Evolutionary conservation across 768 basidiomycete species (phyloP).

Genomic region (Mycena indigotica): DNA sequence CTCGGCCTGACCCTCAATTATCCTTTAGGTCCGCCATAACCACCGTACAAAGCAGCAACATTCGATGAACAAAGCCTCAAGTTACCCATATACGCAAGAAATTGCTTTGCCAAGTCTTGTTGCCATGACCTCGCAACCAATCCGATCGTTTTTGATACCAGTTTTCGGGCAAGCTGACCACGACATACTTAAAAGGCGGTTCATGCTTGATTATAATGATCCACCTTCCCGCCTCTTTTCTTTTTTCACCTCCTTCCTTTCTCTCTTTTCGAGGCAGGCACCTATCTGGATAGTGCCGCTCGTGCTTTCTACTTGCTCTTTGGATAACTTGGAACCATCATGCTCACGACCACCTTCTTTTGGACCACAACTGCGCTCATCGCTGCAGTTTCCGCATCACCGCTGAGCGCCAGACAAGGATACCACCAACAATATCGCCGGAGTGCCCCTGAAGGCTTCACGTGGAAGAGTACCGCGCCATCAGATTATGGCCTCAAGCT

Average conservation of each 20-base stretch:
- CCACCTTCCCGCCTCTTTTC: too few species aligned
- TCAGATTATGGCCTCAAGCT: slow-evolving; percentile 30
- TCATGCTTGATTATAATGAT: too few species aligned
- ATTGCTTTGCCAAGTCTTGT: too few species aligned
- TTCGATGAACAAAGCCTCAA: too few species aligned
- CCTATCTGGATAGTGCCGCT: neutral
- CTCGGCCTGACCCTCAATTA: too few species aligned
- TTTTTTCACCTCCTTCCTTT: neutral
- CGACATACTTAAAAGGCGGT: too few species aligned
- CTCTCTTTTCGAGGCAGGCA: neutral
- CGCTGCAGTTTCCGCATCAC: neutral
- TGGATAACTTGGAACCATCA: neutral
- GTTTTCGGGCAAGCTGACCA: too few species aligned
- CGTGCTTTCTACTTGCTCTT: neutral
- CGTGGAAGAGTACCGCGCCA: neutral
- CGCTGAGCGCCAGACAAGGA: neutral
- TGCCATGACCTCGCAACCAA: too few species aligned
- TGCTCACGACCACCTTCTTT: neutral
- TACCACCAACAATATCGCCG: neutral
- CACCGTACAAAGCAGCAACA: too few species aligned
- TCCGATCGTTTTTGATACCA: too few species aligned
- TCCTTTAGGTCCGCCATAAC: too few species aligned
- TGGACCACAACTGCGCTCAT: neutral
- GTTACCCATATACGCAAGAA: too few species aligned
- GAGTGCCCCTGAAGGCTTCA: neutral